Evolutionary conservation across 495 filamentous ascomycete species (phyloP), one percentile per base, ranked within the genome.

Genomic region (Aspergillus saccharolyticus): DNA sequence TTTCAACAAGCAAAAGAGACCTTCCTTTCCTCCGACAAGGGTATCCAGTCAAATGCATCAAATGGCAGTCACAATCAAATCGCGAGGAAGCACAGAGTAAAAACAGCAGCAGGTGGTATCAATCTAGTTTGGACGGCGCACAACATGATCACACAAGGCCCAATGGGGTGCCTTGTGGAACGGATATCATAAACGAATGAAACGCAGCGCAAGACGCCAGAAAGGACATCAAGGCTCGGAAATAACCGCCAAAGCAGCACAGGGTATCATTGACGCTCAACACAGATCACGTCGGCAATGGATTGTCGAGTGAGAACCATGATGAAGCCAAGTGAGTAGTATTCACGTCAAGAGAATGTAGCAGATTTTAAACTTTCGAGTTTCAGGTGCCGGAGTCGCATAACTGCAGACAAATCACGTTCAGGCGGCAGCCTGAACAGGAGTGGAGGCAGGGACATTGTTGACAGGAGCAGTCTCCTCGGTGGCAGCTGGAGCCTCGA

Each of bases 371-470:
- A 57, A 55, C 49, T 47, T 47, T 47, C 22, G 47, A 25, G 12
- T 4, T 10, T 30, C 25, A 12, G 12, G 12, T 39, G 4, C 14
- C 33, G 5, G 33, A 15, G 25, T 39, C 33, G 12, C 33, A 5
- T 5, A 12, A 15, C 10, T 15, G 33, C 33, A 39, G 33, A 39
- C 33, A 39, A 12, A 12, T 39, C 12, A 39, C 33, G 10, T 74
- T 79, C 70, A 80, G 66, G 78, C 78, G 52, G 76, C 71, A 66
- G 78, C 76, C 72, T 78, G 75, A 50, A 80, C 78, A 24, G 76
- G 71, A 22, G 75, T 71, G 33, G 74, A 54, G 53, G 71, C 61
- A 43, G 74, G 44, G 22, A 64, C 39, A 30, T 74, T 69, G 57
- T 63, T 70, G 55, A 66, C 63, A 24, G 72, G 65, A 63, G 73